These are phyloP conservation scores for Ophiostoma sp. DNA, from an alignment of 2,329 filamentous ascomycete genomes.

Conservation along the genomic window DNA sequence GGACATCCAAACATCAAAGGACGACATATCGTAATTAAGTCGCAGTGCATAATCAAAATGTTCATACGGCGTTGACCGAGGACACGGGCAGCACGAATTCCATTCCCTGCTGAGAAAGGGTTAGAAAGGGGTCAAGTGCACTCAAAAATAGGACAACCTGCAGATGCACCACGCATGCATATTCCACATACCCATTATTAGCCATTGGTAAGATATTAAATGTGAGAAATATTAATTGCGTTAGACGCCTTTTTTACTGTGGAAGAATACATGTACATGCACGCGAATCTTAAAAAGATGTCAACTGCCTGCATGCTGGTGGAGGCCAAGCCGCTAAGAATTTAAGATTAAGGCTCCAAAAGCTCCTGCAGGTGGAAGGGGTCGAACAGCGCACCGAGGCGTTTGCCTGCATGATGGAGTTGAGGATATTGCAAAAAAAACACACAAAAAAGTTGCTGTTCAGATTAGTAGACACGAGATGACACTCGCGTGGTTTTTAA, in stretches of 20 bases:
- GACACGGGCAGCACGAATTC: neutral
- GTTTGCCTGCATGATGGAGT: neutral
- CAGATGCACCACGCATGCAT: neutral
- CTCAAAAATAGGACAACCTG: no score
- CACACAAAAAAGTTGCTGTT: no score
- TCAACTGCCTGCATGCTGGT: neutral
- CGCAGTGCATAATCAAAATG: neutral
- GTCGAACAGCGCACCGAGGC: neutral
- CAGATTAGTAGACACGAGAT: no score
- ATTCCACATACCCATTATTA: neutral
- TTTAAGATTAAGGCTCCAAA: constrained; percentile 18
- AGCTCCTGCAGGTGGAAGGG: constrained; percentile 24
- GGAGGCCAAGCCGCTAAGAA: constrained; percentile 20
- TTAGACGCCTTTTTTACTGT: no score
- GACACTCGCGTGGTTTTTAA: no score
- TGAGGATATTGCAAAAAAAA: no score
- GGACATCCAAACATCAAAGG: neutral
- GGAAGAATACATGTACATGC: no score
- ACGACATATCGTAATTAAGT: neutral
- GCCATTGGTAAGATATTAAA: neutral
- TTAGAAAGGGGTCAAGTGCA: neutral
- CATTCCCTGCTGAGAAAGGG: neutral
- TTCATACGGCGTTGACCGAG: neutral
- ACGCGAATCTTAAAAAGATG: neutral
- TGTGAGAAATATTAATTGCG: no score